Base-by-base conservation (phyloP, 1,139 yeast species). In the Saccharomycopsis hybrid region DNA sequence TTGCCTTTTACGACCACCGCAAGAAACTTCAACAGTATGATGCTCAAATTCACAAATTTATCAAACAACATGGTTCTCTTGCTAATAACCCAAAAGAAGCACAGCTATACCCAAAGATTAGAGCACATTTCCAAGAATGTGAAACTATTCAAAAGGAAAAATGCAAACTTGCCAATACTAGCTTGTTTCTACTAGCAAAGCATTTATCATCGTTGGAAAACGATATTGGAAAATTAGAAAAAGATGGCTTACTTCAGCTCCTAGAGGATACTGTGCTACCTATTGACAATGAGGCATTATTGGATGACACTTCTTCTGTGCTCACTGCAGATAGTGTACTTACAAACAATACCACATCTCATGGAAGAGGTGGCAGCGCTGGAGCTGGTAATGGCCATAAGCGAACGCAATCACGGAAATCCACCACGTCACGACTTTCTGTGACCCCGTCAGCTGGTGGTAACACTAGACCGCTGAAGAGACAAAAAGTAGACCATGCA, bases 11-110 rank as follows among this genome's bases (percentile, higher is more conserved):
- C 60, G 95, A 87, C 51, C 73, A 77, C 4, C 73, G 87, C 55
- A 79, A 78, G 63, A 77, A 85, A 59, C 78, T 82, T 56, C 82
- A 78, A 59, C 80, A 80, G 52, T 77, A 85, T 55, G 98, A 92
- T 62, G 72, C 77, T 25, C 87, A 82, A 58, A 70, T 92, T 50
- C 96, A 87, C 62, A 89, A 88, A 64, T 83, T 80, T 63, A 85
- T 89, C 53, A 78, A 84, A 57, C 82, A 88, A 46, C 82, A 88
- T 66, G 97, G 97, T 0, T 83, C 96, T 0, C 66, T 85, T 44
- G 76, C 83, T 1, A 85, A 81, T 57, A 85, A 85, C 63, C 95
- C 97, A 1, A 86, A 88, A 58, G 98, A 92, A 61, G 78, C 71
- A 43, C 83, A 77, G 56, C 62, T 85, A 8, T 76, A 77, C 58